A percentile compares a stretch with the other conserved stretches of the same genome.
These are phyloP conservation scores for Eutrema yunnanense DNA, from an alignment of 345 rosid species.

Conservation along the genomic window DNA sequence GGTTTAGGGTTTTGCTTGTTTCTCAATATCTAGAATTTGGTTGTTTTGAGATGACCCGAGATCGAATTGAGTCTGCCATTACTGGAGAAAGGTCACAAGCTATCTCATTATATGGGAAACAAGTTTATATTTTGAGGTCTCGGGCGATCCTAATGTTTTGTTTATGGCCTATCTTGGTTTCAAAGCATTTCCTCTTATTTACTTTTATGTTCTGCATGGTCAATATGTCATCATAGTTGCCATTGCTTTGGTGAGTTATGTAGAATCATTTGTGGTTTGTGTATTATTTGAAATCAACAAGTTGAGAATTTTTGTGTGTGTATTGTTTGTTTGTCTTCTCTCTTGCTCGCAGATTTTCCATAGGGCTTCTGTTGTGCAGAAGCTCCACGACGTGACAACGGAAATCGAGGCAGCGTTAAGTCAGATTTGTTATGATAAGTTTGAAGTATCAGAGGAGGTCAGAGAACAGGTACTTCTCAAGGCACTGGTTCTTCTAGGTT, in stretches of 20 bases:
- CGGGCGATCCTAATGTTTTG: not conserved
- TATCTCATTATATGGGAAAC: not conserved
- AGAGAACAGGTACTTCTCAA: conserved; percentile 65
- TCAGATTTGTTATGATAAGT: conserved; percentile 50
- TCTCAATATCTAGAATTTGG: not conserved
- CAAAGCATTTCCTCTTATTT: not conserved
- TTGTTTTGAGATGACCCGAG: not conserved
- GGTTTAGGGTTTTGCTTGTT: conserved; percentile 10
- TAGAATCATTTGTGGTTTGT: not conserved
- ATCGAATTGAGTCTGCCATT: not conserved
- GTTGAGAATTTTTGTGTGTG: not conserved
- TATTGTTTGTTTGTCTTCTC: not conserved
- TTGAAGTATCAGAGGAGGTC: conserved; percentile 75
- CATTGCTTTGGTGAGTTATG: conserved; percentile 2
- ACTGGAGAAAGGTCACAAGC: not conserved
- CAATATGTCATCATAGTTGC: not conserved
- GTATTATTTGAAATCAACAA: not conserved
- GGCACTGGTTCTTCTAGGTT: not conserved
- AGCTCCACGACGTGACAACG: conserved; percentile 51
- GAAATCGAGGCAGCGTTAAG: conserved; percentile 68
- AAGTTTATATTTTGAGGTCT: not conserved
- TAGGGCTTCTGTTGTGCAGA: conserved; percentile 36
- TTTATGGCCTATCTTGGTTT: not conserved
- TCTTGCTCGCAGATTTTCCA: conserved; percentile 45
- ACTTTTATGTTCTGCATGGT: not conserved